Conservation (phyloP, 768 basidiomycete species). For the Boletus rubroflammeus region DNA sequence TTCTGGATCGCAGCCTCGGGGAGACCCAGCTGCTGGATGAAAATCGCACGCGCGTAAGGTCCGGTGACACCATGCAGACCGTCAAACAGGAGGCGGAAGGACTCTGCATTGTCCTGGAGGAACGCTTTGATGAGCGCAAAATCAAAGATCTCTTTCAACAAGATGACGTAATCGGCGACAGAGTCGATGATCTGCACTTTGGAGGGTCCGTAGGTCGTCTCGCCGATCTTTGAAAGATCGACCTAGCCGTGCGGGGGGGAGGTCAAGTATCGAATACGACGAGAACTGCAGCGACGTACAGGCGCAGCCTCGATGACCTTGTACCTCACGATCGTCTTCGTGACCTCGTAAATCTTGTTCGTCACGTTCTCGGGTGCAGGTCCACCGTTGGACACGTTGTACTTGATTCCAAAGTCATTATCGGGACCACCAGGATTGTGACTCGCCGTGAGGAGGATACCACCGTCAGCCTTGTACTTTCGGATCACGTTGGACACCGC, state of each 20-base stretch:
- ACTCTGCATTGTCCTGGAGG: conserved; percentile 62
- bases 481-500: conserved; percentile 95
- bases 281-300: conserved; percentile 41
- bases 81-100: conserved; percentile 90
- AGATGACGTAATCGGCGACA: conserved; percentile 79
- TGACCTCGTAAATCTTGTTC: conserved; percentile 90
- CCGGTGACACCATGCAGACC: conserved; percentile 96
- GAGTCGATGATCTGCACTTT: conserved; percentile 92
- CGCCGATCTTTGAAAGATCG: conserved; percentile 80
- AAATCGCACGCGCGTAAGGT: conserved; percentile 87
- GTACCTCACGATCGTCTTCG: conserved; percentile 83
- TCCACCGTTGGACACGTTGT: conserved; percentile 96
- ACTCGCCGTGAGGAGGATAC: conserved; percentile 93
- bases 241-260: conserved; percentile 42
- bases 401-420: conserved; percentile 99
- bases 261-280: neutral
- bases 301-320: conserved; percentile 75
- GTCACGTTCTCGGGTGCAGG: conserved; percentile 96
- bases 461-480: conserved; percentile 93
- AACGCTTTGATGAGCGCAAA: conserved; percentile 89
- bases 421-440: conserved; percentile 99
- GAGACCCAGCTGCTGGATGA: conserved; percentile 80
- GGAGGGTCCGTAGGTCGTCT: conserved; percentile 75
- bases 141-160: conserved; percentile 90
- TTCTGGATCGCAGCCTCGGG: conserved; percentile 83